These are phyloP conservation scores for Sarcomyxa edulis DNA, from an alignment of 768 basidiomycete species.

Conservation along the genomic window DNA sequence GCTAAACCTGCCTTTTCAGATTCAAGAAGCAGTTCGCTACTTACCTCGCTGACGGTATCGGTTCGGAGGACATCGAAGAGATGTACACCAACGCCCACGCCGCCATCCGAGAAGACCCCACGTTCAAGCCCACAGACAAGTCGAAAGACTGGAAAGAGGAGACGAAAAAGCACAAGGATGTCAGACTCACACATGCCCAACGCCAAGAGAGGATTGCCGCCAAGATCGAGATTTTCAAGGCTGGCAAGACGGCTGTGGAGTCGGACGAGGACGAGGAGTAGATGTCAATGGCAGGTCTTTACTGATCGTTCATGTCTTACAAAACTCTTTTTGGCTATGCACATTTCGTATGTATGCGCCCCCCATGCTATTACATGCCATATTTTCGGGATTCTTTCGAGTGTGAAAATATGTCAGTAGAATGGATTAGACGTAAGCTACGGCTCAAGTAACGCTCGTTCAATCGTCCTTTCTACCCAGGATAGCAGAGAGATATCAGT, in stretches of 20 bases:
- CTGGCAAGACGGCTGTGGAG: constrained; percentile 51
- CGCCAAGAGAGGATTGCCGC: constrained; percentile 75
- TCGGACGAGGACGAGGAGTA: constrained; percentile 64
- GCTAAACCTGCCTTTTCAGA: constrained; percentile 29
- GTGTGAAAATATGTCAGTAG: neutral
- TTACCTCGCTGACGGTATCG: constrained; percentile 93
- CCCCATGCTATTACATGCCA: constrained; percentile 6
- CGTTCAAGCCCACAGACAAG: constrained; percentile 88
- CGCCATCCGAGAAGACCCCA: constrained; percentile 92
- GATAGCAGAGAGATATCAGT: constrained; percentile 33
- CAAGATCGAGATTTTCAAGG: constrained; percentile 90
- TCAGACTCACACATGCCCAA: constrained; percentile 70
- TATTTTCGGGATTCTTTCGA: constrained; percentile 1
- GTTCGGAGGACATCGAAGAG: constrained; percentile 96
- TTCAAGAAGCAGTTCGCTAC: constrained; percentile 97
- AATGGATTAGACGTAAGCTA: constrained; percentile 1
- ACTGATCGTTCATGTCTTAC: constrained; percentile 11
- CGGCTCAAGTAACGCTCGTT: constrained; percentile 23
- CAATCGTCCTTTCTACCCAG: constrained; percentile 53
- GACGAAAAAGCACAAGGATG: constrained; percentile 59
- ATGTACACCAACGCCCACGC: constrained; percentile 91
- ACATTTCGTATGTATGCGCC: constrained; percentile 6
- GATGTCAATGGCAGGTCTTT: constrained; percentile 16
- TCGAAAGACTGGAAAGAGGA: constrained; percentile 90
- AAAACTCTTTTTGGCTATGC: constrained; percentile 5